Percentiles rank a stretch among this genome's conserved stretches.
These are phyloP conservation scores for Penicillium sp. DNA, from an alignment of 2,329 filamentous ascomycete genomes.

Conservation along the genomic window DNA sequence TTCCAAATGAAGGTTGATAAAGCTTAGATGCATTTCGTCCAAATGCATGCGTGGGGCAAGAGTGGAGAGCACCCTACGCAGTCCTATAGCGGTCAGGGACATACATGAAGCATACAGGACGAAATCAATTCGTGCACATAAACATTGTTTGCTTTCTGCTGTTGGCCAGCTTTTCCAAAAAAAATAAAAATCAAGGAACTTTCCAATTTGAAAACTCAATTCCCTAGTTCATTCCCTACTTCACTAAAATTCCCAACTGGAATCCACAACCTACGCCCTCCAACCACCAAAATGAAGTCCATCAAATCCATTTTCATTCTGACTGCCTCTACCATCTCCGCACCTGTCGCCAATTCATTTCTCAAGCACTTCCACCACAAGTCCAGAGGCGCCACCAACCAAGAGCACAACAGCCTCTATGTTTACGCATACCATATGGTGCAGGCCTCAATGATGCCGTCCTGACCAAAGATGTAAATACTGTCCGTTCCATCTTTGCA, in stretches of 20 bases:
- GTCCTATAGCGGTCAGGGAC: no score
- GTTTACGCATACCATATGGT: slow-evolving; percentile 37
- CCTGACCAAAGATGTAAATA: slow-evolving; percentile 24
- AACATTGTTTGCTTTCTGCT: not conserved
- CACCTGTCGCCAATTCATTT: slow-evolving; percentile 1
- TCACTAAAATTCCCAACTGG: not conserved
- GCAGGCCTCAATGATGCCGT: no score
- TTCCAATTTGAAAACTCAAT: no score
- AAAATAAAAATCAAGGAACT: not conserved
- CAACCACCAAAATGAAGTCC: slow-evolving; percentile 26
- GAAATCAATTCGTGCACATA: not conserved
- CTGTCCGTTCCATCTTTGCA: no score
- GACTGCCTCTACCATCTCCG: slow-evolving; percentile 25
- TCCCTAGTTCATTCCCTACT: not conserved
- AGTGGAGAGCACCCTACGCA: no score
- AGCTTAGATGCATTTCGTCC: no score
- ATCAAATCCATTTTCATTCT: slow-evolving; percentile 28
- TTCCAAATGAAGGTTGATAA: no score
- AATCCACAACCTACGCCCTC: not conserved
- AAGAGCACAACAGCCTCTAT: slow-evolving; percentile 35
- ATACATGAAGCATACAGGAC: no score
- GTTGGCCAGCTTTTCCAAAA: not conserved
- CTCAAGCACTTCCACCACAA: slow-evolving; percentile 33
- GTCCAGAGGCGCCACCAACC: slow-evolving; percentile 26
- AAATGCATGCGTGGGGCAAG: no score